Conservation (phyloP, 2,329 filamentous ascomycete species). For the Pseudopyricularia cyperi region DNA sequence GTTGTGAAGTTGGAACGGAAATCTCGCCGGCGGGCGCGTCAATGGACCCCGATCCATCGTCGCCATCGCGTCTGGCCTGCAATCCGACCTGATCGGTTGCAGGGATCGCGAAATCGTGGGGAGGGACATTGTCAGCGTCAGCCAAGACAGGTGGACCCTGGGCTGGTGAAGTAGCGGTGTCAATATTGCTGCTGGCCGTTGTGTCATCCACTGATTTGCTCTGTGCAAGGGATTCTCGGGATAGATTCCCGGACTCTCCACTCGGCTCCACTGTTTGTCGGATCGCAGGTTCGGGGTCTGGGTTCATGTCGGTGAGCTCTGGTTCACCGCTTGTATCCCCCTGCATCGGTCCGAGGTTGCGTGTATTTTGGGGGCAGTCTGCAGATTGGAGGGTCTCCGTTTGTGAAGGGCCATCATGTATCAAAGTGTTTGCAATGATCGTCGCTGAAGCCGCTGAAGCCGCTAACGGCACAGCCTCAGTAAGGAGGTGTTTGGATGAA, state of each 20-base stretch:
- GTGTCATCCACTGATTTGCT: conserved; percentile 15
- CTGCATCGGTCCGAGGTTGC: not conserved
- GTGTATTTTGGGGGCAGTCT: not conserved
- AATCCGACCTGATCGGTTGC: not conserved
- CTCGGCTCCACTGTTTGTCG: conserved; percentile 5
- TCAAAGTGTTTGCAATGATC: not conserved
- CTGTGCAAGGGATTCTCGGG: conserved; percentile 8
- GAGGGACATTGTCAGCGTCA: conserved; percentile 2
- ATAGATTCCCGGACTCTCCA: conserved; percentile 7
- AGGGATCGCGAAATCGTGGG: conserved; percentile 1
- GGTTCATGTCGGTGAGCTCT: not conserved
- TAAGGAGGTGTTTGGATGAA: not conserved
- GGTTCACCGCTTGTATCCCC: not conserved
- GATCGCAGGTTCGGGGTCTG: not conserved
- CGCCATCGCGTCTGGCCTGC: not conserved
- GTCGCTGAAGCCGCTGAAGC: not conserved
- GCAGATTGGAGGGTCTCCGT: not conserved
- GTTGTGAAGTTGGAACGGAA: not conserved
- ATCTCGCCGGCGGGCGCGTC: not conserved
- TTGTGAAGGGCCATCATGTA: not conserved
- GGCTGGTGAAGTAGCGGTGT: conserved; percentile 14
- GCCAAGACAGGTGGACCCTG: conserved; percentile 8
- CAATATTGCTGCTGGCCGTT: conserved; percentile 6
- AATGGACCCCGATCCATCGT: not conserved
- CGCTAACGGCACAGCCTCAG: not conserved